Evolutionary conservation across 495 filamentous ascomycete species (phyloP).

Genomic region (Neurospora sp.): DNA sequence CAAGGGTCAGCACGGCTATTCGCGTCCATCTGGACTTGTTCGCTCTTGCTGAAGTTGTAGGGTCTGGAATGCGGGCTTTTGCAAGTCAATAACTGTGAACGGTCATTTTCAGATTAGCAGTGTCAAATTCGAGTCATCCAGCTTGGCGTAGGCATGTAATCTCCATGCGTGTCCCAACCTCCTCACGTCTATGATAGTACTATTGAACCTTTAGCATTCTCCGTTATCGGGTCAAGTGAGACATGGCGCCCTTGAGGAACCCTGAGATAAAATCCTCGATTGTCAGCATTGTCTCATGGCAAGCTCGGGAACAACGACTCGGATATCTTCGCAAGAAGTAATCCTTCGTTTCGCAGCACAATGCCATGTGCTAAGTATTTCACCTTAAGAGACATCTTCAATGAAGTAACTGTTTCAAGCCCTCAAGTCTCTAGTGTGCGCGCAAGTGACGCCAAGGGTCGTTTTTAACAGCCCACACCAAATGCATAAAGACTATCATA

Average conservation of each 20-base stretch:
- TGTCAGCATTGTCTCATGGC: neutral
- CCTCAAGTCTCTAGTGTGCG: neutral
- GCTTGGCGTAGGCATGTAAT: neutral
- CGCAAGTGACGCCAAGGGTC: neutral
- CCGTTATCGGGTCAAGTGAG: neutral
- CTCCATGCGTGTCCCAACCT: neutral
- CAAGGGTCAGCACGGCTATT: neutral
- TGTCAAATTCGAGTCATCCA: neutral
- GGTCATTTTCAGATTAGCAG: neutral
- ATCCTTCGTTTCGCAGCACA: neutral
- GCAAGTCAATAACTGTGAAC: constrained; percentile 10
- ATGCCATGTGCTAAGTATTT: neutral
- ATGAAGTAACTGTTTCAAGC: neutral
- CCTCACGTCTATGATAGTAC: neutral
- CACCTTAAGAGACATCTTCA: neutral
- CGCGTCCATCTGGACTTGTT: neutral
- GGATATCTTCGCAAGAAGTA: neutral
- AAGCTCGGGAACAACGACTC: neutral
- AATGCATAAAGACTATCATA: neutral
- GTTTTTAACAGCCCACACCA: neutral
- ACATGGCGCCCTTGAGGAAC: neutral
- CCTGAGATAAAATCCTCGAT: neutral
- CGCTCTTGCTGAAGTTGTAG: constrained; percentile 18
- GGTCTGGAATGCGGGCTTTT: constrained; percentile 18
- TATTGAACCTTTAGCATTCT: neutral